These are phyloP conservation scores for Puccinia polysora DNA, from an alignment of 1,284 basidiomycete species.

Conservation along the genomic window DNA sequence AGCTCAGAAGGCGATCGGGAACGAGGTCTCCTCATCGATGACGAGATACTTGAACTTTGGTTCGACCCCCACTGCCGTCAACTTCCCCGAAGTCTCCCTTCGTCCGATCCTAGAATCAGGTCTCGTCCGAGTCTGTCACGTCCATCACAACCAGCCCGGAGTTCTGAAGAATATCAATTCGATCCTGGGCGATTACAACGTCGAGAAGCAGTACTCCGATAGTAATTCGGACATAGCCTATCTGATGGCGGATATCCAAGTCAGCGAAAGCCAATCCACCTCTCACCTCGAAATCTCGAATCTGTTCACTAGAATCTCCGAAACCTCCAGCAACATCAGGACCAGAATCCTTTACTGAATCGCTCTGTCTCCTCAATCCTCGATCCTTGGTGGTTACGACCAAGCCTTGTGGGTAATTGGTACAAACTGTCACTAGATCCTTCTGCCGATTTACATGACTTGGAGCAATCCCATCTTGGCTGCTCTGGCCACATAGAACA, in stretches of 20 bases:
- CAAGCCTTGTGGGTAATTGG: no score
- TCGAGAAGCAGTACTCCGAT: constrained; percentile 98
- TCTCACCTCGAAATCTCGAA: constrained; percentile 64
- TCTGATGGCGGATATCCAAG: constrained; percentile 72
- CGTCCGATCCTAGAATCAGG: constrained; percentile 72
- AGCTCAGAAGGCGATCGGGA: constrained; percentile 94
- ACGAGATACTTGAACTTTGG: constrained; percentile 89
- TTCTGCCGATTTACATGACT: no score
- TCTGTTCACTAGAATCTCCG: constrained; percentile 75
- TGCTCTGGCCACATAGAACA: no score
- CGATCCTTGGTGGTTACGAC: no score
- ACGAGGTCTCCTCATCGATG: constrained; percentile 82
- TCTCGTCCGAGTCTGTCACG: constrained; percentile 85
- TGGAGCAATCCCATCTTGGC: no score
- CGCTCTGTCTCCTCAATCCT: no score
- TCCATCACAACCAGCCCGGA: constrained; percentile 96
- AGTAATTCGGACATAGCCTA: constrained; percentile 92
- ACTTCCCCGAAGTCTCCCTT: constrained; percentile 98
- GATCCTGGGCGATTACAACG: constrained; percentile 83
- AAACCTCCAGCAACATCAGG: constrained; percentile 58
- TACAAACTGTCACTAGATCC: no score
- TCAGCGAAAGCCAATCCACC: constrained; percentile 58
- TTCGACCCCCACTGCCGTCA: constrained; percentile 84
- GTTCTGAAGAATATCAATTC: constrained; percentile 94
- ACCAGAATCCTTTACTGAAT: constrained; percentile 46